These are phyloP conservation scores for Xylaria sp. DNA, from an alignment of 2,329 filamentous ascomycete species.

Conservation along the genomic window DNA sequence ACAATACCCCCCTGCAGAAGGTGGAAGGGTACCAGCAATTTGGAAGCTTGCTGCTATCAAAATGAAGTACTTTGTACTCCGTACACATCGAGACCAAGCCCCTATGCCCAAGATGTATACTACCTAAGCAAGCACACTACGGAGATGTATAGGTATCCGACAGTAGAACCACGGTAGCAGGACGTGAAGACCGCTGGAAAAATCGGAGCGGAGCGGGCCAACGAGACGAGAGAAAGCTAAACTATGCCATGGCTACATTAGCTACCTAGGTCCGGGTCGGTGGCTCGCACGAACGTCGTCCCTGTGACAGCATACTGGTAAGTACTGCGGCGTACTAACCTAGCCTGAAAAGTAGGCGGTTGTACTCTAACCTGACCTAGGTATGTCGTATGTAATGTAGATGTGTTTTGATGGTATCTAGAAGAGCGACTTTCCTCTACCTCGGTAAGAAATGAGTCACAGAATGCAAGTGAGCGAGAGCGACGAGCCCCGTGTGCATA, in stretches of 20 bases:
- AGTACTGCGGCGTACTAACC: not conserved
- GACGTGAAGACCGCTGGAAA: not conserved
- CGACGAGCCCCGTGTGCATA: not conserved
- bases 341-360: not conserved
- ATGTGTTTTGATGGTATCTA: constrained; percentile 1
- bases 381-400: not conserved
- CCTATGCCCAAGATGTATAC: too few species aligned
- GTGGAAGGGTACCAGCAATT: constrained; percentile 13
- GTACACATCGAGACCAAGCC: too few species aligned
- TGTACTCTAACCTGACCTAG: too few species aligned
- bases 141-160: not conserved
- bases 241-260: not conserved
- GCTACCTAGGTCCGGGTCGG: constrained; percentile 15
- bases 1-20: constrained; percentile 13
- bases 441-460: constrained; percentile 20
- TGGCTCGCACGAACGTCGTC: constrained; percentile 13
- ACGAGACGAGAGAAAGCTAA: too few species aligned
- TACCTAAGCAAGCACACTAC: too few species aligned
- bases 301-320: not conserved
- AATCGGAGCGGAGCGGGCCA: not conserved
- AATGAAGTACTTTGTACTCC: constrained; percentile 5
- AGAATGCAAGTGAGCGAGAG: not conserved
- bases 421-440: not conserved
- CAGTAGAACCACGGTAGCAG: constrained; percentile 12
- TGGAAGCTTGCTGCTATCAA: constrained; percentile 14